Base-by-base conservation (phyloP, 164 flowering plant species). In the Macadamia integrifolia region DNA sequence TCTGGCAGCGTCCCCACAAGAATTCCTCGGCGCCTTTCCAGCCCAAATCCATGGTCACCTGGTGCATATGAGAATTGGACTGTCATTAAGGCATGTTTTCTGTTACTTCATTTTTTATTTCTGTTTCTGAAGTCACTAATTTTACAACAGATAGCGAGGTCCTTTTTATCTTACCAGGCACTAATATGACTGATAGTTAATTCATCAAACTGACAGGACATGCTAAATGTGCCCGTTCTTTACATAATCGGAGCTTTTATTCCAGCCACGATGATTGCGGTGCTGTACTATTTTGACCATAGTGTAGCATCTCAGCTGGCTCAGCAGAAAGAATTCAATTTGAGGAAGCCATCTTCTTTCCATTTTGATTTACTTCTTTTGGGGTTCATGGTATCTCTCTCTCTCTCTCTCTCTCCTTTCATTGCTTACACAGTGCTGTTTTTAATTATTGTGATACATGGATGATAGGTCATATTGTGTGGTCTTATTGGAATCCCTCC, bases 41-140 rank as follows among this genome's bases (percentile, higher is more conserved):
- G 99, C 80, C 99, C 99, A 42, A 93, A 91, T 69, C 99, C 99
- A 29, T 95, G 99, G 99, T 92, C 99, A 6, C 97, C 96, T 67
- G 96, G 97, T 69, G 99, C 98, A 13, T 95, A 91, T 79, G 86
- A 73, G 32, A 95, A 95, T 69, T 95, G 99, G 99, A 92, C 95
- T 14, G 98, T 95, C 1, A 75, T 91, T 68, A 93, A 83, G 91
- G 99, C 68, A 84, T 60, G 84, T 63, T 35, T 50, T 40, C 0
- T 12, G 5, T 44, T 42, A 31, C 44, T 32, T 15, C 23, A 23
- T 66, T 53, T 13, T 40, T 48, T 6, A 42, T 42, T 1, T 35
- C 40, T 35, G 40, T 35, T 35, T 35, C 40, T 35, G 40, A 35
- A 35, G 40, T 35, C 40, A 35, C 3, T 35, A 35, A 35, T 35